Percentiles rank a stretch among this genome's conserved stretches.
Conservation (phyloP, 345 rosid genomes). For the Gynandropsis gynandra region DNA sequence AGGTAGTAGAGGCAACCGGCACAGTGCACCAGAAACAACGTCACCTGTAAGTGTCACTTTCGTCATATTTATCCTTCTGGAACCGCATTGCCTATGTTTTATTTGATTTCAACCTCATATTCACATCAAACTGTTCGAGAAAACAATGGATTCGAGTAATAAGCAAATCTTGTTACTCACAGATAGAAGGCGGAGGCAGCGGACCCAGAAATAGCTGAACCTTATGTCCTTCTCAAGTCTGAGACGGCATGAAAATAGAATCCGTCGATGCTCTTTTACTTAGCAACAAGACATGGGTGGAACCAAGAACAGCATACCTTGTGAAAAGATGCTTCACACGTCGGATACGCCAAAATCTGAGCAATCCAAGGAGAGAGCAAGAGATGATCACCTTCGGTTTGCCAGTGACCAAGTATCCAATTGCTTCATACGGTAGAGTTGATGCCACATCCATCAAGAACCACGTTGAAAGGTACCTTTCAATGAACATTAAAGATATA, state of each 20-base stretch:
- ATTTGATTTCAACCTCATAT: neutral
- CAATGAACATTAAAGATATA: neutral
- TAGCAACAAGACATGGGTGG: neutral
- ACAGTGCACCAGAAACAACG: conserved; percentile 50
- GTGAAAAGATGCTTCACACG: conserved; percentile 58
- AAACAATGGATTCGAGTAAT: neutral
- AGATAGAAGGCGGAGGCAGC: conserved; percentile 43
- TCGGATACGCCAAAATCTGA: conserved; percentile 67
- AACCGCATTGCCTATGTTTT: neutral
- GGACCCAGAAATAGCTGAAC: conserved; percentile 60
- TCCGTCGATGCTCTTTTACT: neutral
- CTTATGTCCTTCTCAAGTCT: conserved; percentile 79
- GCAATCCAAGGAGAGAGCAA: conserved; percentile 43
- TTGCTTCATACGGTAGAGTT: conserved; percentile 51
- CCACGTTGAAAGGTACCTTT: conserved; percentile 58
- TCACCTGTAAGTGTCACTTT: conserved; percentile 33
- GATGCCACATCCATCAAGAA: conserved; percentile 78
- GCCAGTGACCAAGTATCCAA: conserved; percentile 44
- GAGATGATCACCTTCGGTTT: conserved; percentile 29
- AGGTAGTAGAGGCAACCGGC: conserved; percentile 64
- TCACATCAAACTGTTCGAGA: neutral
- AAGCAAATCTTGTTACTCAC: conserved; percentile 29
- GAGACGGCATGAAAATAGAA: neutral
- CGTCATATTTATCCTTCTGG: neutral
- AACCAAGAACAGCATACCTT: conserved; percentile 26